Evolutionary conservation across 2,329 filamentous ascomycete species (phyloP).

Genomic region (Aureobasidium subglaciale): DNA sequence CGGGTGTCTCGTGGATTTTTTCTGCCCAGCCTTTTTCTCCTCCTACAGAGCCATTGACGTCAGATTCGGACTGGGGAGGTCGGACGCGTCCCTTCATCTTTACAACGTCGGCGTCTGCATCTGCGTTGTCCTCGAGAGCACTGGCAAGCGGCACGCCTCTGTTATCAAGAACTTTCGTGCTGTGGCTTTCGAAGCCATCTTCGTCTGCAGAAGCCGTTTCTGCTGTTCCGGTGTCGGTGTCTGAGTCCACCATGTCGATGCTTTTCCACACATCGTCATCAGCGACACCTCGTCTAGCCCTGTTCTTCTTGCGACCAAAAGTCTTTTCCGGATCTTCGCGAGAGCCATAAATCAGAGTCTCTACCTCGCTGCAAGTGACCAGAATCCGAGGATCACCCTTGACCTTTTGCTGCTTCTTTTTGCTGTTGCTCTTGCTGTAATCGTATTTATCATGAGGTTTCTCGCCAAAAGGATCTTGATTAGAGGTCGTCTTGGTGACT

Average conservation of each 20-base stretch:
- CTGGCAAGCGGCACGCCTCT: background rate
- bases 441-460: conserved; percentile 6
- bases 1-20: conserved; percentile 45
- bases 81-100: conserved; percentile 21
- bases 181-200: conserved; percentile 15
- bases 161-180: conserved; percentile 1
- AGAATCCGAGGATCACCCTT: conserved; percentile 46
- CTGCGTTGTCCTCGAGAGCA: conserved; percentile 12
- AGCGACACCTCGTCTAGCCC: conserved; percentile 34
- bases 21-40: conserved; percentile 51
- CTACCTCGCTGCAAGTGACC: conserved; percentile 44
- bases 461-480: background rate
- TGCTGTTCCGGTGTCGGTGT: background rate
- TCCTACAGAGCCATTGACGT: conserved; percentile 50
- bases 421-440: background rate
- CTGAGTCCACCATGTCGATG: conserved; percentile 34
- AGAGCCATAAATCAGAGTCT: conserved; percentile 44
- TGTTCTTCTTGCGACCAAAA: conserved; percentile 41
- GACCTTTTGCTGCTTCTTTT: conserved; percentile 11
- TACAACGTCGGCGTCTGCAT: conserved; percentile 16
- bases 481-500: background rate
- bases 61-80: conserved; percentile 37
- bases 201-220: conserved; percentile 16
- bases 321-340: conserved; percentile 40
- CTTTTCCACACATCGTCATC: conserved; percentile 36